Evolutionary conservation across 441 rosid genomes (phyloP).

Genomic region (Capsella rubella): DNA sequence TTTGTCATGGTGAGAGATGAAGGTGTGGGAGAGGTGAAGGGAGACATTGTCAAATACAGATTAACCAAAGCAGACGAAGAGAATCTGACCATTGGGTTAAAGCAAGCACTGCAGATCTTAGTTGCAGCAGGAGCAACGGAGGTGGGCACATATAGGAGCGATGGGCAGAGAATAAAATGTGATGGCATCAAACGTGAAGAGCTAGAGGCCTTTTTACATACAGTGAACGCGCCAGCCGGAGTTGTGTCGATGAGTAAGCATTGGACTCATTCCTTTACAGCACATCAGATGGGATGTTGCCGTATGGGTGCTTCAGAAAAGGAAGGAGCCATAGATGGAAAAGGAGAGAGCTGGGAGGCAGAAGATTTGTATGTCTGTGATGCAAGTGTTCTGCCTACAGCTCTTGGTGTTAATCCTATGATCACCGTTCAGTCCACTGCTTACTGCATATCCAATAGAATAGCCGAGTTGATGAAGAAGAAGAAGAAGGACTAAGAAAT

Average conservation of each 20-base stretch:
- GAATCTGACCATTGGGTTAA: conserved; percentile 57
- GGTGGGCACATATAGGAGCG: conserved; percentile 73
- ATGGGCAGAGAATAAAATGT: conserved; percentile 64
- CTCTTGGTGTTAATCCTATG: conserved; percentile 87
- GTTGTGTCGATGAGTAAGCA: conserved; percentile 49
- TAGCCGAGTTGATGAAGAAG: conserved; percentile 35
- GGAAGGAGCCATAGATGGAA: conserved; percentile 71
- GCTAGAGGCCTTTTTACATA: conserved; percentile 58
- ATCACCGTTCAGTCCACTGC: conserved; percentile 80
- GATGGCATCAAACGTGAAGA: conserved; percentile 52
- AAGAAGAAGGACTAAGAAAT: conserved; percentile 27
- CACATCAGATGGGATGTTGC: conserved; percentile 87
- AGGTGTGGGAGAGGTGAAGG: conserved; percentile 66
- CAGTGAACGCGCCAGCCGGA: conserved; percentile 51
- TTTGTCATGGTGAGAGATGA: conserved; percentile 61
- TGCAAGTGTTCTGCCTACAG: conserved; percentile 72
- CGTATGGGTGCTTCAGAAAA: conserved; percentile 64
- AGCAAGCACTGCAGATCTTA: conserved; percentile 61
- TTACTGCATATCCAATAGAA: conserved; percentile 62
- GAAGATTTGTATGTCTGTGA: conserved; percentile 67
- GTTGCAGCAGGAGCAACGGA: conserved; percentile 79
- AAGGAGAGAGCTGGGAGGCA: conserved; percentile 83
- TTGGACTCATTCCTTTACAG: conserved; percentile 57
- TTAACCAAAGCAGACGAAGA: conserved; percentile 53
- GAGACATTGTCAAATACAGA: conserved; percentile 48